These are phyloP conservation scores for Marsdenia floribunda DNA, from an alignment of 257 asterid species.

Conservation along the genomic window DNA sequence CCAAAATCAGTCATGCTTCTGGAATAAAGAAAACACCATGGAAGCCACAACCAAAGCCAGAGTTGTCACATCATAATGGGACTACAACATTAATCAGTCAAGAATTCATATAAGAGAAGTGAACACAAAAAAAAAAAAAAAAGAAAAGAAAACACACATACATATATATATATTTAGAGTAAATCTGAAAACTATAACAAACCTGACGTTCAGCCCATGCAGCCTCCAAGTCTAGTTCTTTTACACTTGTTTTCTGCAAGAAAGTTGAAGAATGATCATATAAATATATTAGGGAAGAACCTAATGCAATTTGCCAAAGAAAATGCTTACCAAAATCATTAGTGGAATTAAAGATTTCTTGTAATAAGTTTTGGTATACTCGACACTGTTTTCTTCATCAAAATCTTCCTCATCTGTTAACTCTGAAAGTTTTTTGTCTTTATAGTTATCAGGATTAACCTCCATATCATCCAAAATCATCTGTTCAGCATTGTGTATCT, in stretches of 20 bases:
- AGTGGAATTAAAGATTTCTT: slow-evolving; percentile 60
- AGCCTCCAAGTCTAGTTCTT: slow-evolving; percentile 86
- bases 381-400: slow-evolving; percentile 59
- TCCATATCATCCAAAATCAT: slow-evolving; percentile 90
- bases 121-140: neutral
- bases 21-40: neutral
- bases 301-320: slow-evolving; percentile 7
- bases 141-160: too few species aligned
- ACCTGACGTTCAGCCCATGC: slow-evolving; percentile 97
- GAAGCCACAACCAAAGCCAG: neutral
- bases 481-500: slow-evolving; percentile 91
- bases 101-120: neutral
- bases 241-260: slow-evolving; percentile 67
- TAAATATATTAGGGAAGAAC: slow-evolving; percentile 15
- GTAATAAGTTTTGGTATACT: slow-evolving; percentile 61
- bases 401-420: slow-evolving; percentile 71
- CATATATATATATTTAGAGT: too few species aligned
- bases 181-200: slow-evolving; percentile 20
- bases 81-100: neutral
- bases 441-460: slow-evolving; percentile 66
- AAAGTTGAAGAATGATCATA: slow-evolving; percentile 24
- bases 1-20: neutral
- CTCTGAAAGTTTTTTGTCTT: slow-evolving; percentile 55
- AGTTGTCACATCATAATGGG: neutral
- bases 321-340: slow-evolving; percentile 53